Evolutionary conservation across 2,329 filamentous ascomycete genomes (phyloP).

Genomic region (Seiridium unicorne): DNA sequence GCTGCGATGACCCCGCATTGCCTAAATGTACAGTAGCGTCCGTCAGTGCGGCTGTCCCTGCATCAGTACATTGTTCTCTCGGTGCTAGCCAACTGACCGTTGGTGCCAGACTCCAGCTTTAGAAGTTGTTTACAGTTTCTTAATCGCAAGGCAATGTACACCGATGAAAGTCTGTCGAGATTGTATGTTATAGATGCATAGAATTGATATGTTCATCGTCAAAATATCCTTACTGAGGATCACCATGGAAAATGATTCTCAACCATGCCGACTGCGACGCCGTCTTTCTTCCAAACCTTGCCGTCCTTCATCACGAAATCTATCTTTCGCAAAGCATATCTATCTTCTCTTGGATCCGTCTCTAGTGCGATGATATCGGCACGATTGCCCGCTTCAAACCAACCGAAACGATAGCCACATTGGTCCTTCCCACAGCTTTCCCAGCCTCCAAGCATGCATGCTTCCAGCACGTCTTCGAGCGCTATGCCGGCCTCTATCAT

Average conservation of each 20-base stretch:
- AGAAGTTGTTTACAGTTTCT: too few relatives aligned
- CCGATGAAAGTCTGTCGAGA: too few relatives aligned
- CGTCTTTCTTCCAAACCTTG: slow-evolving; percentile 40
- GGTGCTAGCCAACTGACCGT: too few relatives aligned
- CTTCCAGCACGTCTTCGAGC: slow-evolving; percentile 46
- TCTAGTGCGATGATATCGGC: slow-evolving; percentile 52
- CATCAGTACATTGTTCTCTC: too few relatives aligned
- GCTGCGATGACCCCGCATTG: too few relatives aligned
- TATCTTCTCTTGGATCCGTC: slow-evolving; percentile 39
- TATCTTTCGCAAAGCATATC: slow-evolving; percentile 41
- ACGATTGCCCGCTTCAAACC: slow-evolving; percentile 43
- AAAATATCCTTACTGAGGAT: too few relatives aligned
- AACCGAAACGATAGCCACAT: slow-evolving; percentile 51
- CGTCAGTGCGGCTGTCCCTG: too few relatives aligned
- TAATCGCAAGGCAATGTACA: too few relatives aligned
- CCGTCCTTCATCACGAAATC: slow-evolving; percentile 59
- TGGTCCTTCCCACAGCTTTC: slow-evolving; percentile 51
- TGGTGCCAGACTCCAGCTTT: too few relatives aligned
- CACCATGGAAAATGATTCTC: slow-evolving; percentile 4
- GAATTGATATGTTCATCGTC: too few relatives aligned
- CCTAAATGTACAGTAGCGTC: too few relatives aligned
- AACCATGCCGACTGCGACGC: slow-evolving; percentile 1
- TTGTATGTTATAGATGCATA: too few relatives aligned
- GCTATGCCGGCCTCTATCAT: slow-evolving; percentile 49
- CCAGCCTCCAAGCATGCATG: slow-evolving; percentile 52